Base-by-base conservation (phyloP, 2,329 filamentous ascomycete genomes). In the Ceratocystiopsis sp. region DNA sequence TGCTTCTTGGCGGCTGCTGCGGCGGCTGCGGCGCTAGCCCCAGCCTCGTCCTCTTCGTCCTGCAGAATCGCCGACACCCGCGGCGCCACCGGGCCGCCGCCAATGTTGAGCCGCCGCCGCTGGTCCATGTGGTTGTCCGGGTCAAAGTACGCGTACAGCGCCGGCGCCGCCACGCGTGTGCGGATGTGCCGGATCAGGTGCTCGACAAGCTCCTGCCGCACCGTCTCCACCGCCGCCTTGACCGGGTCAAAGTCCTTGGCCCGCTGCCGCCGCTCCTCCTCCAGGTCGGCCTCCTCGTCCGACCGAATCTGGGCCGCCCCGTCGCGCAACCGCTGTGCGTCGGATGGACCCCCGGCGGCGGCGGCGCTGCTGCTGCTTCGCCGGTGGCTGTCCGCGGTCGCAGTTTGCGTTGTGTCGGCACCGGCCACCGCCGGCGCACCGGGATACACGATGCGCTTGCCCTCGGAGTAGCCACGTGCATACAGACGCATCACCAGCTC, bases 191-290 rank as follows among this genome's bases (percentile, higher is more conserved):
- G 76, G 48, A 96, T 76, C 34, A 98, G 66, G 58, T 93, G 91
- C 56, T 93, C 83, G 46, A 75, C 78, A 56, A 98, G 67, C 58
- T 96, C 87, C 42, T 76, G 74, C 42, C 80, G 74, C 42, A 95
- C 72, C 38, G 83, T 72, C 48, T 87, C 78, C 35, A 86, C 68
- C 33, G 91, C 89, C 55, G 93, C 89, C 40, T 69, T 64, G 5
- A 89, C 84, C n/a, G 91, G 89, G 59, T 98, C 89, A 50, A 95
- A 75, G 56, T 93, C 81, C 54, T 81, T 80, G 16, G 87, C 87
- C 42, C 89, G 71, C 52, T 89, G 80, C 55, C 77, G 79, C 64
- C 91, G 95, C 59, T 96, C 89, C 51, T 91, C 82, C 55, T 95
- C 86, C 9, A 89, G 57, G 55, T 95, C 89, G 40, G 78, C 72